Conservation (phyloP, 202 grass and related monocot genomes). For the Hordeum pubiflorum region DNA sequence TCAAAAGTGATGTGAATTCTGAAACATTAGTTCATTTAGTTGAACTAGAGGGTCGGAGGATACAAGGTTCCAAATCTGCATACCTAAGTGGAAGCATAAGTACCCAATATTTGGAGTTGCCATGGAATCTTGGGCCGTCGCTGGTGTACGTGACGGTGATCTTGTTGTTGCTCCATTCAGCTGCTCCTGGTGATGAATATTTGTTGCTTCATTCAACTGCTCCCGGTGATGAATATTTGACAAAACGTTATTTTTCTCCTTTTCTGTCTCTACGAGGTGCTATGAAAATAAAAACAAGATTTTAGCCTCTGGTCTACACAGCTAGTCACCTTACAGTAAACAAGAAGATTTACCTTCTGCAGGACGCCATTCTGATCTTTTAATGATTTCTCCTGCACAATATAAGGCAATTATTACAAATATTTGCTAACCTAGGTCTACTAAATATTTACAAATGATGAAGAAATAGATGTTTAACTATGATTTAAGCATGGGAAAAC, state of each 20-base stretch:
- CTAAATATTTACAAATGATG: background rate
- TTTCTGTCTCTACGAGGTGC: conserved; percentile 42
- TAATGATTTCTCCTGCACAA: conserved; percentile 61
- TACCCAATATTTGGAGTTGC: conserved; percentile 52
- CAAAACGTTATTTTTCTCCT: conserved; percentile 31
- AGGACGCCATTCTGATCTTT: conserved; percentile 47
- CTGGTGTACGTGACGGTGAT: conserved; percentile 14
- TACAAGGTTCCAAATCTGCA: too few species aligned
- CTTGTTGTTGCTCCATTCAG: conserved; percentile 27
- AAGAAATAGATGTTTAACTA: background rate
- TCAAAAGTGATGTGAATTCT: too few species aligned
- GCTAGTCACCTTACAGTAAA: background rate
- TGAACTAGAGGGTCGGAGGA: too few species aligned
- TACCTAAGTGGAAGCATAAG: background rate
- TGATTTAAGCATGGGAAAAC: background rate
- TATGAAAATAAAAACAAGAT: conserved; percentile 15
- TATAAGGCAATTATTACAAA: conserved; percentile 5
- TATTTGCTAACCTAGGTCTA: background rate
- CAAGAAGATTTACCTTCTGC: conserved; percentile 39
- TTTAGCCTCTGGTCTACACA: background rate
- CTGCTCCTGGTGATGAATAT: conserved; percentile 4
- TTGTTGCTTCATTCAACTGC: conserved; percentile 27
- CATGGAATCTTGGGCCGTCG: conserved; percentile 19
- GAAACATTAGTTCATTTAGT: too few species aligned
- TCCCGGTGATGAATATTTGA: conserved; percentile 6